Evolutionary conservation across 176 grass and related monocot species (phyloP), one percentile per base, ranked within the genome.

Genomic region (Canna indica): DNA sequence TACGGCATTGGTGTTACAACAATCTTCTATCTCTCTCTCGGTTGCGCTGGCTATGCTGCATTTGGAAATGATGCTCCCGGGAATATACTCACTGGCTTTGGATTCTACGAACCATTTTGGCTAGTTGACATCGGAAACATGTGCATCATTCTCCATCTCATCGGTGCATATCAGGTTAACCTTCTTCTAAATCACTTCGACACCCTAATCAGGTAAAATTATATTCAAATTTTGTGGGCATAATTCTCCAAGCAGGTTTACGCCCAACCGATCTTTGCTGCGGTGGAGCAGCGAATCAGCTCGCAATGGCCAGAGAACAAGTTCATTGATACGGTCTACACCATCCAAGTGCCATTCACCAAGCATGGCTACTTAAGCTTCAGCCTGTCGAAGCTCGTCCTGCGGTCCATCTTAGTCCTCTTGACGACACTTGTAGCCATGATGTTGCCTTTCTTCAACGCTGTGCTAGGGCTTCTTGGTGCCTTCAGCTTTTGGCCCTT

Each of bases 81-180:
- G 0, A 99, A 99, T 45, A 88, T 99, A 12, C 82, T 99, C 44
- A 88, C 86, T 0, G 90, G 89, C 0, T 79, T 82, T 26, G 90
- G 89, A 10, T 93, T 93, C 80, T 93, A 90, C 14, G 90, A 93
- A 77, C 94, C 94, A 0, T 99, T 86, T 64, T 99, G 94, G 94
- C 94, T 93, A 26, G 90, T 99, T 29, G 94, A 99, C 80, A 56
- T 90, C 53, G 94, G 86, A 62, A 99, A 99, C 69, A 45, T 87
- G 16, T 99, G 94, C 59, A 90, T 99, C 73, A 71, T 99, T 58
- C 77, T 99, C 12, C 94, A 99, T 80, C 90, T 99, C 75, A 83
- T 92, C 24, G 86, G 90, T 3, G 94, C 94, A 2, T 99, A 99
- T 62, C 94, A 99, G 85, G 88, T 90, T 1, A 0, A n/a, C n/a